A percentile compares a stretch with the other conserved stretches of the same genome.
Evolutionary conservation across 805 yeast genomes (phyloP).

Genomic region (Pichia paraexigua): DNA sequence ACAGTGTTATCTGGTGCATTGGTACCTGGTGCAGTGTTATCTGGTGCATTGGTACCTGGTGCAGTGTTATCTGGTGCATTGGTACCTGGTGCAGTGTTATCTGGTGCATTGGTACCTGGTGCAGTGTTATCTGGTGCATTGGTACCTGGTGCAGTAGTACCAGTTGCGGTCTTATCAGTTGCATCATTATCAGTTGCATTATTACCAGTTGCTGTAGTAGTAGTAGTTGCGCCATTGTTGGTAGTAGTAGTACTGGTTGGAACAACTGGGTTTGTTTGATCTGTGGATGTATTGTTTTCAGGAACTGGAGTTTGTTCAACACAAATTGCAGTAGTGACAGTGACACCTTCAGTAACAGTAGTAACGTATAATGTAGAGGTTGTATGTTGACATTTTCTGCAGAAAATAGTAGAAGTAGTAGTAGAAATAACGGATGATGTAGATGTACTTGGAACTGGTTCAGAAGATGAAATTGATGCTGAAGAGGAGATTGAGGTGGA

Average conservation of each 20-base stretch:
- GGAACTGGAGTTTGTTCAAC: constrained; percentile 3
- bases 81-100: background rate
- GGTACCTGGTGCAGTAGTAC: background rate
- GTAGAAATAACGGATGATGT: background rate
- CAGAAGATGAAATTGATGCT: background rate
- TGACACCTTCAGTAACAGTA: constrained; percentile 2
- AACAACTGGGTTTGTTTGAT: background rate
- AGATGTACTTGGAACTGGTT: background rate
- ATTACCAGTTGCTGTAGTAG: background rate
- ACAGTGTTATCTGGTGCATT: no score
- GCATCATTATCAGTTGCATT: background rate
- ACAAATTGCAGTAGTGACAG: background rate
- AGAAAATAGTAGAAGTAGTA: background rate
- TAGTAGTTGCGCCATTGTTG: background rate
- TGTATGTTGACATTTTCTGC: constrained; percentile 1
- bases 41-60: background rate
- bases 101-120: background rate
- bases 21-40: background rate
- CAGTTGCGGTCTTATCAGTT: background rate
- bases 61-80: background rate
- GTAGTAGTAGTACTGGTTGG: background rate
- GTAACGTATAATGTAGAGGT: background rate
- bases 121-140: background rate
- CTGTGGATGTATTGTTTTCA: background rate
- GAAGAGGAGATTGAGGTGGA: background rate